Percentiles rank a stretch among this genome's conserved stretches.
phyloP scores from a whole-genome alignment of 2,329 filamentous ascomycete species.

The Neonectria neomacrospora region DNA sequence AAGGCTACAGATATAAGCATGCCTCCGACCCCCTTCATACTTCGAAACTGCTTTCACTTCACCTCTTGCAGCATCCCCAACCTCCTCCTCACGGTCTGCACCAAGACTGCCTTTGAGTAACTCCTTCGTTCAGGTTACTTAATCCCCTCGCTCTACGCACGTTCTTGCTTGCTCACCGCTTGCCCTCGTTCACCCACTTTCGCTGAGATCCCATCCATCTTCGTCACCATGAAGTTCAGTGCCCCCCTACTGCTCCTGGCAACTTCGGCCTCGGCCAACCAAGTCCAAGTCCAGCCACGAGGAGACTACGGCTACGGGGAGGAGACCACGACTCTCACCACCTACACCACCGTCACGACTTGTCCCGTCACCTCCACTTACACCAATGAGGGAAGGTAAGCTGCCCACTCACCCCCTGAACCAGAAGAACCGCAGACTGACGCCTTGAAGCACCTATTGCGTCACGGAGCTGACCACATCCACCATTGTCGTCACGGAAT shows the following conservation, averaged over 20 bases:
- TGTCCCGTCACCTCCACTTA: slow-evolving; percentile 59
- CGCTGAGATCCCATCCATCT: slow-evolving; percentile 26
- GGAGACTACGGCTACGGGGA: slow-evolving; percentile 26
- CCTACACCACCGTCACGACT: slow-evolving; percentile 56
- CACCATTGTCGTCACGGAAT: slow-evolving; percentile 55
- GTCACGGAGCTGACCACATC: slow-evolving; percentile 57
- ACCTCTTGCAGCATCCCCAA: slow-evolving; percentile 31
- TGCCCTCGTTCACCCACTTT: slow-evolving; percentile 36
- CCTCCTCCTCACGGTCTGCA: slow-evolving; percentile 29
- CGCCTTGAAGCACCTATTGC: slow-evolving; percentile 51
- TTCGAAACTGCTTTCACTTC: slow-evolving; percentile 23
- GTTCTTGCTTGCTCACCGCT: slow-evolving; percentile 34
- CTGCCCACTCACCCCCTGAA: slow-evolving; percentile 11
- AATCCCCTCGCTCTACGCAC: slow-evolving; percentile 40
- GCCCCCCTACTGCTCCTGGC: slow-evolving; percentile 41
- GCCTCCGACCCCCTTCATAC: slow-evolving; percentile 24
- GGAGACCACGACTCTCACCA: slow-evolving; percentile 41
- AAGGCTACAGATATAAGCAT: slow-evolving; percentile 41
- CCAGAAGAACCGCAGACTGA: slow-evolving; percentile 27
- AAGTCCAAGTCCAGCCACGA: slow-evolving; percentile 35
- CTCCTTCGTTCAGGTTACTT: slow-evolving; percentile 49
- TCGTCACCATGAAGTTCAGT: slow-evolving; percentile 42
- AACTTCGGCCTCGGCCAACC: slow-evolving; percentile 40
- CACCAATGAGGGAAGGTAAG: slow-evolving; percentile 55
- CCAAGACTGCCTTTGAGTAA: slow-evolving; percentile 36